Evolutionary conservation across 75 land plant genomes (phyloP).

Genomic region (Ceratopteris richardii): DNA sequence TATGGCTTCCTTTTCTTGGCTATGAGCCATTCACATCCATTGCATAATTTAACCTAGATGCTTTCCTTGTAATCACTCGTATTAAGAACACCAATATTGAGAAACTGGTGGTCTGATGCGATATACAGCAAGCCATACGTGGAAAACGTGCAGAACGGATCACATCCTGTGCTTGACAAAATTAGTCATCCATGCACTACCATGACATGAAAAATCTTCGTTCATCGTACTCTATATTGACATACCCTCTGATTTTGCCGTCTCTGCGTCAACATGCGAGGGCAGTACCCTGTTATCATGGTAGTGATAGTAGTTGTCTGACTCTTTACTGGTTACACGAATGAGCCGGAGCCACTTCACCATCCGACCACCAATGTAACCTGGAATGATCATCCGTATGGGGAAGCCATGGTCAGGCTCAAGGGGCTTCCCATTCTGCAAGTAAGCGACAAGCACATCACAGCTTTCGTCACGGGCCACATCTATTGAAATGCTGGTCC

Average conservation of each 20-base stretch:
- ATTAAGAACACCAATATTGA: too few relatives aligned
- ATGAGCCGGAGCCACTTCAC: constrained; percentile 85
- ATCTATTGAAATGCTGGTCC: constrained; percentile 56
- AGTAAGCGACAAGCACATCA: constrained; percentile 75
- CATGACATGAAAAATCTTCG: background rate
- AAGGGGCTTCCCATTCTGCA: constrained; percentile 74
- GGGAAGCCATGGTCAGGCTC: constrained; percentile 91
- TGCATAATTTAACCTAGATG: too few relatives aligned
- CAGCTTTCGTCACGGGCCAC: constrained; percentile 61
- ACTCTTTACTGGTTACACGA: constrained; percentile 50
- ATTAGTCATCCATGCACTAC: background rate
- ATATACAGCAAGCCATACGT: background rate
- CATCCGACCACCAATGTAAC: constrained; percentile 91
- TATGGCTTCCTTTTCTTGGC: too few relatives aligned
- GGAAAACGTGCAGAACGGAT: background rate
- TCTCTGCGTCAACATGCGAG: constrained; percentile 82
- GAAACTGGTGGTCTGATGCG: too few relatives aligned
- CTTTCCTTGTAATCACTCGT: too few relatives aligned
- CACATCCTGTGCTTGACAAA: background rate
- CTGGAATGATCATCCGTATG: constrained; percentile 77
- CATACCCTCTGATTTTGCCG: constrained; percentile 72
- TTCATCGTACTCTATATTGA: too few relatives aligned
- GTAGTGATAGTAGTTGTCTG: constrained; percentile 65
- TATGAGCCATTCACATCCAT: too few relatives aligned
- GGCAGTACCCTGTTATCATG: constrained; percentile 89